These are phyloP conservation scores for Sporopachydermia cereana DNA, from an alignment of 1,139 yeast species.

Conservation along the genomic window DNA sequence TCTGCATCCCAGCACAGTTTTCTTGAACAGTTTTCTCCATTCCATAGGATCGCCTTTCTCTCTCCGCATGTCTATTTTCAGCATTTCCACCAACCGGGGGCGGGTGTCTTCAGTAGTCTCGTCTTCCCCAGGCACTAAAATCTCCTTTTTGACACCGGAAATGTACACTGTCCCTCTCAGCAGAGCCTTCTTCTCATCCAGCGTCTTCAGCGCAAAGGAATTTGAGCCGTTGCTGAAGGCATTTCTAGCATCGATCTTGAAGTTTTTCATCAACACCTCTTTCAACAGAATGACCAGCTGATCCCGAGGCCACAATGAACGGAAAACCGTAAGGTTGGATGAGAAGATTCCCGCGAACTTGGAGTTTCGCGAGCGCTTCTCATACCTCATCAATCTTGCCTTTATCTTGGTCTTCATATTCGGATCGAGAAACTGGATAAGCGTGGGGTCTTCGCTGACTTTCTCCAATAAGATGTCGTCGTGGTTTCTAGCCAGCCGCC, in stretches of 20 bases:
- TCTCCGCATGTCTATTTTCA: constrained; percentile 38
- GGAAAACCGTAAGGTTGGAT: constrained; percentile 1
- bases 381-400: constrained; percentile 3
- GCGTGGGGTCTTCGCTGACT: background rate
- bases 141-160: background rate
- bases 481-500: background rate
- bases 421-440: background rate
- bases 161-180: background rate
- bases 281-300: constrained; percentile 3
- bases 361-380: background rate
- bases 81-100: constrained; percentile 13
- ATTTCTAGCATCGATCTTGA: background rate
- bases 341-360: background rate
- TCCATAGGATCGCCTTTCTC: constrained; percentile 53
- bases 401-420: constrained; percentile 1
- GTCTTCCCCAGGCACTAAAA: background rate
- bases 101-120: background rate
- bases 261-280: constrained; percentile 1
- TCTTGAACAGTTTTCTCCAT: constrained; percentile 53
- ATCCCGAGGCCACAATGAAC: background rate
- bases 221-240: background rate
- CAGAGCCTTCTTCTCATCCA: background rate
- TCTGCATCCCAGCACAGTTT: constrained; percentile 39
- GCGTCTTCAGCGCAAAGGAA: background rate
- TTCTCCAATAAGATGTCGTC: background rate